A percentile compares a stretch with the other conserved stretches of the same genome.
Evolutionary conservation across 2,329 filamentous ascomycete species (phyloP).

Genomic region (Periconia sp.): DNA sequence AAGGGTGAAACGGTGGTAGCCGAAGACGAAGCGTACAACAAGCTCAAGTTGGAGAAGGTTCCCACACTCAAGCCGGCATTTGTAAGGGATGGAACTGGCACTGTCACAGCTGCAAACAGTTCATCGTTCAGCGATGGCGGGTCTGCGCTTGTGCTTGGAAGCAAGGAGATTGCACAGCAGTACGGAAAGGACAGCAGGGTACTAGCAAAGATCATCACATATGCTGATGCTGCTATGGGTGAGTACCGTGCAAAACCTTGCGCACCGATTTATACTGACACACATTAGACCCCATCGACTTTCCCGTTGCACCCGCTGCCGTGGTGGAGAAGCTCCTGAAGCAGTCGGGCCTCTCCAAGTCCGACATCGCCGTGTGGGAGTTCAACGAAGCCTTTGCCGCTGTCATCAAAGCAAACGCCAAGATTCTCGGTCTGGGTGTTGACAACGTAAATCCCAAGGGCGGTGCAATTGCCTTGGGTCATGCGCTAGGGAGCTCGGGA

Average conservation of each 20-base stretch:
- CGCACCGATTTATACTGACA: conserved; percentile 9
- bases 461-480: conserved; percentile 88
- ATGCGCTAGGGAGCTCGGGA: conserved; percentile 90
- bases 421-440: conserved; percentile 80
- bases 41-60: conserved; percentile 85
- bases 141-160: conserved; percentile 83
- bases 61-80: conserved; percentile 89
- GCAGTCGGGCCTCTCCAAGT: conserved; percentile 85
- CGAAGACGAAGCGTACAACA: conserved; percentile 86
- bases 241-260: conserved; percentile 5
- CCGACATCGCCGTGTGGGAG: conserved; percentile 93
- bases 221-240: conserved; percentile 80
- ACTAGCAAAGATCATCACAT: conserved; percentile 81
- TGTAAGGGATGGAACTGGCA: conserved; percentile 82
- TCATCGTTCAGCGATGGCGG: conserved; percentile 95
- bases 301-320: conserved; percentile 88
- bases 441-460: conserved; percentile 85
- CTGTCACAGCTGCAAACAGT: conserved; percentile 91
- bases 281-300: conserved; percentile 75
- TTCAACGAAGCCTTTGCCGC: conserved; percentile 98
- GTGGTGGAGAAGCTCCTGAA: conserved; percentile 88
- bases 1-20: conserved; percentile 78
- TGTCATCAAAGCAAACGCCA: conserved; percentile 91
- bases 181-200: conserved; percentile 78
- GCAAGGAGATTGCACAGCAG: conserved; percentile 75